These are phyloP conservation scores for Diaporthe aspalathi DNA, from an alignment of 2,329 filamentous ascomycete species.

Conservation along the genomic window DNA sequence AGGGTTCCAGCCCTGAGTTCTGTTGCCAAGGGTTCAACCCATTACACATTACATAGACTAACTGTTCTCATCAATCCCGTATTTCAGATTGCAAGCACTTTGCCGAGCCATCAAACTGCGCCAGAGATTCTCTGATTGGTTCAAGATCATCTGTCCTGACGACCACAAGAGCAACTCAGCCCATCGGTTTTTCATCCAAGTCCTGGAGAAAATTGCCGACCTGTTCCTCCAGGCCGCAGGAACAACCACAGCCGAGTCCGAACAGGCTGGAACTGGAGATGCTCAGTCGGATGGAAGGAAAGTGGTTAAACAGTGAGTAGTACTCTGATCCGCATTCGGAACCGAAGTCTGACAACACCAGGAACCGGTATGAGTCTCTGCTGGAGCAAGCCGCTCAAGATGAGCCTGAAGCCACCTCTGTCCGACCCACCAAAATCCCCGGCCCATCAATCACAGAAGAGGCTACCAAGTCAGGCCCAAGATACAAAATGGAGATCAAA, in stretches of 20 bases:
- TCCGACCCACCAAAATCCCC: not conserved
- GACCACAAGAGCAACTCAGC: slow-evolving; percentile 6
- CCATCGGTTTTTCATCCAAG: not conserved
- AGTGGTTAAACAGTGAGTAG: not conserved
- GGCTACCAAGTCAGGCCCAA: not conserved
- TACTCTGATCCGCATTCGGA: fast-evolving
- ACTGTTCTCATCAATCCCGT: not conserved
- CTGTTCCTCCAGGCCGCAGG: not conserved
- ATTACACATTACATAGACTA: too few species aligned
- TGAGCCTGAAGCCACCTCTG: not conserved
- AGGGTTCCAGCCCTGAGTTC: too few species aligned
- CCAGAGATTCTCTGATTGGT: not conserved
- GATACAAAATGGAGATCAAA: not conserved
- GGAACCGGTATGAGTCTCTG: not conserved
- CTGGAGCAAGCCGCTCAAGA: not conserved
- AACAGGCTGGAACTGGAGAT: not conserved
- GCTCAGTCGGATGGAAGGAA: not conserved
- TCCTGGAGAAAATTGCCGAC: not conserved
- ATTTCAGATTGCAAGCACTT: not conserved
- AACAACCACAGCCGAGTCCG: not conserved
- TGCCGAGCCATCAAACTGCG: slow-evolving; percentile 2
- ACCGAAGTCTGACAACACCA: not conserved
- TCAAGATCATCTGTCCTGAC: not conserved
- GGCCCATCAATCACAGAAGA: not conserved
- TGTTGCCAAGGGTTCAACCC: too few species aligned